Percentiles rank a stretch among this genome's conserved stretches.
Evolutionary conservation across 495 filamentous ascomycete genomes (phyloP).

Genomic region (Viridothelium virens): DNA sequence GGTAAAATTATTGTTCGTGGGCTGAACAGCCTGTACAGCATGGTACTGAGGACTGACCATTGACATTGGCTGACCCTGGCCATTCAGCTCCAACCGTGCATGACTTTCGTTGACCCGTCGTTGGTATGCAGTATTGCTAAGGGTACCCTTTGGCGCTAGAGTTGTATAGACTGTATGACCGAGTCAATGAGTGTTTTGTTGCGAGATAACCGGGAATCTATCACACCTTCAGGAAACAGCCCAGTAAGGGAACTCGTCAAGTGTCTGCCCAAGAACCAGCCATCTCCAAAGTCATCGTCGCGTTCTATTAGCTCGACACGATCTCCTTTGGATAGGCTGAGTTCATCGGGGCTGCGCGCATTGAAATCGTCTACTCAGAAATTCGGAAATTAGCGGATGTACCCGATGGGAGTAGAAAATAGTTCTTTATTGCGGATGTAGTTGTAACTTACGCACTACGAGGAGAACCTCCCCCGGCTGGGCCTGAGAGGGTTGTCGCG

Average conservation of each 20-base stretch:
- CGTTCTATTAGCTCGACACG: constrained; percentile 86
- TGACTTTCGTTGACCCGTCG: constrained; percentile 23
- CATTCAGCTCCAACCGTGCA: constrained; percentile 13
- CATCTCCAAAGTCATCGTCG: constrained; percentile 96
- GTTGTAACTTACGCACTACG: constrained; percentile 28
- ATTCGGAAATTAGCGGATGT: not conserved
- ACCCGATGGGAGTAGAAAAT: not conserved
- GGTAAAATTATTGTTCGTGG: constrained; percentile 1
- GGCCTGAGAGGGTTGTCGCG: constrained; percentile 14
- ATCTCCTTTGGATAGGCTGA: constrained; percentile 79
- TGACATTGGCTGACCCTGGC: constrained; percentile 1
- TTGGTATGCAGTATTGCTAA: constrained; percentile 23
- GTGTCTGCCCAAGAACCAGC: constrained; percentile 91
- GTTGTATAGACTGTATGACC: constrained; percentile 35
- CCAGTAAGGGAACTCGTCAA: constrained; percentile 64
- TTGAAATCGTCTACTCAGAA: constrained; percentile 61
- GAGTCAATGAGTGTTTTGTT: not conserved
- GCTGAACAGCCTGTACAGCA: not conserved
- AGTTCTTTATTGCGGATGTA: not conserved
- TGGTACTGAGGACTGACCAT: constrained; percentile 3
- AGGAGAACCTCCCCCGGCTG: constrained; percentile 28
- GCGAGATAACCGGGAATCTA: not conserved
- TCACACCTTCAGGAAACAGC: constrained; percentile 80
- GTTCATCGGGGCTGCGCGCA: constrained; percentile 84
- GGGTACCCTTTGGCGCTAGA: constrained; percentile 30